Base-by-base conservation (phyloP, 805 yeast genomes). In the Starmerella davenportii region DNA sequence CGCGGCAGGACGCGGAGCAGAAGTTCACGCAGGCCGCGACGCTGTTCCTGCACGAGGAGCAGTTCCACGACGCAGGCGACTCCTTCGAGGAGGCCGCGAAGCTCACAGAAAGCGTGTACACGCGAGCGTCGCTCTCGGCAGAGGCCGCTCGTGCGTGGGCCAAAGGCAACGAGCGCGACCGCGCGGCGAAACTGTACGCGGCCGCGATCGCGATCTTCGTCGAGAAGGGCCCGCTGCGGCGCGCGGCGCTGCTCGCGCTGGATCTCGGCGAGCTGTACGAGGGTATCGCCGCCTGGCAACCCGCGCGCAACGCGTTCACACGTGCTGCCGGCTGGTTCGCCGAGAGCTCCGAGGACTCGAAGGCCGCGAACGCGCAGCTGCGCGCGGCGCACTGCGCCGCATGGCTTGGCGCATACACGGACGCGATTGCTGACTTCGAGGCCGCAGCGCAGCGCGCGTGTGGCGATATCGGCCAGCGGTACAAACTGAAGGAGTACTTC, bases 131-230 rank as follows among this genome's bases (percentile, higher is more conserved):
- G 19, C 40, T 43, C 14, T 7, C 21, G 2, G 39, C 40, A 1
- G 47, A 44, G 21, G 45, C 47, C 7, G 49, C 41, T 4, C 31
- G 40, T 21, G 47, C 46, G 8, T 38, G 43, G 43, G 21, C 40
- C 5, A 23, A 16, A 3, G 45, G 35, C 11, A 39, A 41, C 16
- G 45, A 41, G 30, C 44, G 31, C 21, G 38, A 36, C 23, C 17
- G 18, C 13, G 40, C 43, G 8, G 42, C 41, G 3, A 23, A 34
- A 20, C 24, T 15, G 19, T 39, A 43, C 20, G 43, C 47, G 5
- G 36, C 34, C 4, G 45, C 48, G 13, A 35, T 37, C 5, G 39
- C 40, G 13, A 32, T 21, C 15, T 44, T 44, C 27, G 45, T 42
- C 7, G 35, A 38, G 13, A 38, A 37, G 21, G 48, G 49, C 19